phyloP scores from a whole-genome alignment of 148 eudicot species.

The Rhododendron ovatum region DNA sequence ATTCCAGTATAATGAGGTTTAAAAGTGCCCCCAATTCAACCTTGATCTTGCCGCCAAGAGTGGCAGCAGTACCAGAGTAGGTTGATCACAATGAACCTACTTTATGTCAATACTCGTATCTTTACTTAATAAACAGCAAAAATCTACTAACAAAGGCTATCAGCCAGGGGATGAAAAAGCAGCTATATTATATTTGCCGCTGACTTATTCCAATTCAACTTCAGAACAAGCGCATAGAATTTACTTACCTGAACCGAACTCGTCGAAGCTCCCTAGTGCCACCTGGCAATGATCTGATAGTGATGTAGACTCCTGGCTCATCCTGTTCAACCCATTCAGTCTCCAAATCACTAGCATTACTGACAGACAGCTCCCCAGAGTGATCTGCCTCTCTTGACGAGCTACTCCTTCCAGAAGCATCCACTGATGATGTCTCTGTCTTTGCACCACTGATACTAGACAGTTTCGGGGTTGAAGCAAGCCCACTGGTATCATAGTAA shows the following conservation, averaged over 20 bases:
- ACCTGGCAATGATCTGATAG: conserved; percentile 78
- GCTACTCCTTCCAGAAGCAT: conserved; percentile 77
- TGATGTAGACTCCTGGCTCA: conserved; percentile 89
- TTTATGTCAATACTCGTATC: background rate
- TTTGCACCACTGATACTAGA: conserved; percentile 75
- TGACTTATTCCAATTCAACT: background rate
- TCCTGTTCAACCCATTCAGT: conserved; percentile 98
- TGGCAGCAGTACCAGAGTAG: background rate
- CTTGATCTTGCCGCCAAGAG: background rate
- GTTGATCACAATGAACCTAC: background rate
- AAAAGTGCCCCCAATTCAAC: background rate
- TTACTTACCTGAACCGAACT: conserved; percentile 79
- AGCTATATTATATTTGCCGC: background rate
- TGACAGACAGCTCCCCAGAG: conserved; percentile 79
- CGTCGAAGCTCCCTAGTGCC: conserved; percentile 88
- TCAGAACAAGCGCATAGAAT: background rate
- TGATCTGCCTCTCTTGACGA: conserved; percentile 71
- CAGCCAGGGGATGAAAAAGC: background rate
- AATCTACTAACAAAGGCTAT: background rate
- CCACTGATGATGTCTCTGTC: conserved; percentile 75
- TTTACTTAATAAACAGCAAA: background rate
- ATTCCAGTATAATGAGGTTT: background rate
- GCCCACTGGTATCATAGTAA: conserved; percentile 45
- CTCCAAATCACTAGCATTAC: conserved; percentile 86
- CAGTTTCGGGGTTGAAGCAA: conserved; percentile 74